phyloP scores from a whole-genome alignment of 768 basidiomycete species.

The Termitomyces sp. region DNA sequence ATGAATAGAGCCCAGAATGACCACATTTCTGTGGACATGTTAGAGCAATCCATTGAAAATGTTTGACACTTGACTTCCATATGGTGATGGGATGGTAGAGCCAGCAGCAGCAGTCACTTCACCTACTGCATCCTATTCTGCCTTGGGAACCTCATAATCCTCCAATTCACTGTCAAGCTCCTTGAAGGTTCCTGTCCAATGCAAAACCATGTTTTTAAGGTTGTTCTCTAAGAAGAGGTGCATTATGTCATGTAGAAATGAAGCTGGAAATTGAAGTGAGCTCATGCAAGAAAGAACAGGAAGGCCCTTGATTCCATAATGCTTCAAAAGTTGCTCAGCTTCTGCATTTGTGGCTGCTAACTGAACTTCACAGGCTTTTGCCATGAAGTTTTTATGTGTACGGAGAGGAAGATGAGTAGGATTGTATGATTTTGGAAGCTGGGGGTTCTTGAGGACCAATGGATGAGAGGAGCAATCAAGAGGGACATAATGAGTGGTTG shows the following conservation, averaged over 20 bases:
- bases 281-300: slow-evolving; percentile 30
- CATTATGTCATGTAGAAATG: slow-evolving; percentile 48
- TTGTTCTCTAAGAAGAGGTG: slow-evolving; percentile 42
- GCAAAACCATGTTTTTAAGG: slow-evolving; percentile 32
- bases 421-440: slow-evolving; percentile 13
- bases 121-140: slow-evolving; percentile 39
- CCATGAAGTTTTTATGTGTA: slow-evolving; percentile 14
- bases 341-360: slow-evolving; percentile 16
- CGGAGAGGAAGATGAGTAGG: slow-evolving; percentile 21
- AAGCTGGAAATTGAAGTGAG: slow-evolving; percentile 34
- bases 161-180: slow-evolving; percentile 28
- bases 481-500: slow-evolving; percentile 19
- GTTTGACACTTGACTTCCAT: slow-evolving; percentile 28
- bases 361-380: slow-evolving; percentile 18
- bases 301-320: slow-evolving; percentile 34
- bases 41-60: slow-evolving; percentile 22
- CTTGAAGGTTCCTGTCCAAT: slow-evolving; percentile 42
- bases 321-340: slow-evolving; percentile 18
- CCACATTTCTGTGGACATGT: slow-evolving; percentile 21
- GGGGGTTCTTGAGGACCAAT: neutral
- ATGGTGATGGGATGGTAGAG: no score
- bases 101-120: slow-evolving; percentile 23
- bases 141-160: slow-evolving; percentile 19
- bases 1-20: slow-evolving; percentile 25
- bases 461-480: slow-evolving; percentile 13